Percentiles rank a stretch among this genome's conserved stretches.
Evolutionary conservation across 306 rosid genomes (phyloP).

Genomic region (Abrus pulchellus): DNA sequence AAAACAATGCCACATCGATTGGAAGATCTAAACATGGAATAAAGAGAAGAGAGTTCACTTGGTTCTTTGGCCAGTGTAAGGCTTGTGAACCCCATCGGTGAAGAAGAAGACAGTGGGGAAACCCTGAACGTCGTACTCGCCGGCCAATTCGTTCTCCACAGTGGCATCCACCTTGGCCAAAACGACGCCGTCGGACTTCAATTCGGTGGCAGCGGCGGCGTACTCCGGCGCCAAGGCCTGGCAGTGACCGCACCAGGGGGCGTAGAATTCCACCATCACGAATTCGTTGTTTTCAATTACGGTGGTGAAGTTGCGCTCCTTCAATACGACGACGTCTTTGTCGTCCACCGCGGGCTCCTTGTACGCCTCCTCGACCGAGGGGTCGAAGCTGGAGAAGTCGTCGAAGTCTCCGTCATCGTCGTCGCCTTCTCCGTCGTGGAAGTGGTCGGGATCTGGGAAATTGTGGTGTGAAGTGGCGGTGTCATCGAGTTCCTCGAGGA

Average conservation of each 20-base stretch:
- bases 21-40: conserved; percentile 2
- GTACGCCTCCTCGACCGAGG: conserved; percentile 55
- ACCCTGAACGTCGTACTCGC: conserved; percentile 87
- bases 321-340: conserved; percentile 86
- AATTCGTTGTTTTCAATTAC: conserved; percentile 69
- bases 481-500: conserved; percentile 76
- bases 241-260: conserved; percentile 99
- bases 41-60: conserved; percentile 58
- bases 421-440: conserved; percentile 42
- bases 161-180: conserved; percentile 95
- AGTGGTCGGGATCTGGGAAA: conserved; percentile 63
- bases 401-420: conserved; percentile 60
- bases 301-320: conserved; percentile 81
- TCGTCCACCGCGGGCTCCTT: conserved; percentile 77
- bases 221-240: conserved; percentile 91
- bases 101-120: conserved; percentile 84
- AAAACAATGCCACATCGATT: not conserved
- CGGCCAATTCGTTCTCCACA: conserved; percentile 81
- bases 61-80: conserved; percentile 83
- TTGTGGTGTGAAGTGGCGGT: conserved; percentile 35
- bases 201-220: conserved; percentile 91
- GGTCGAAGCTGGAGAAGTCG: conserved; percentile 72
- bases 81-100: conserved; percentile 86
- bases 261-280: conserved; percentile 95
- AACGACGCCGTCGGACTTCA: conserved; percentile 73